phyloP scores from a whole-genome alignment of 805 yeast species.

The Candida hispaniensis region DNA sequence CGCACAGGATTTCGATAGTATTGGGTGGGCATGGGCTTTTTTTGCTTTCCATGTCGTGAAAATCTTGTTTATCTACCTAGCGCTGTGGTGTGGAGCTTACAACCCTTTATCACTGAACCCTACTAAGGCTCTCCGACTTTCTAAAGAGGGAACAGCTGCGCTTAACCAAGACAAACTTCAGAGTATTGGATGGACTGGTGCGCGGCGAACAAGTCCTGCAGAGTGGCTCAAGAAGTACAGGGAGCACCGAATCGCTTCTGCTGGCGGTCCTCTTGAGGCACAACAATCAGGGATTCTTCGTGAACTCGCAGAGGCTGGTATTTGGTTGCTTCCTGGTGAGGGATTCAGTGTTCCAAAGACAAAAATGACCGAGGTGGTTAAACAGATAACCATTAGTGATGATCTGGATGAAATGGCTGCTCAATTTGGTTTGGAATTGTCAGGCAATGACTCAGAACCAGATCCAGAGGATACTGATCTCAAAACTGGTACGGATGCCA shows the following conservation, averaged over 20 bases:
- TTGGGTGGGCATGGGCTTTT: conserved; percentile 45
- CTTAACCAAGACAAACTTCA: conserved; percentile 35
- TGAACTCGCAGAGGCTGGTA: conserved; percentile 20
- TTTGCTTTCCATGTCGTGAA: conserved; percentile 66
- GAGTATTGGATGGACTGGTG: conserved; percentile 89
- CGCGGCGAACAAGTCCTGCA: conserved; percentile 57
- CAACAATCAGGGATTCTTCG: conserved; percentile 61
- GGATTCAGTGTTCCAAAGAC: conserved; percentile 4
- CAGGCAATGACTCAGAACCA: no score
- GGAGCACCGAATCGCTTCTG: conserved; percentile 47
- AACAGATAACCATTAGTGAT: conserved; percentile 5
- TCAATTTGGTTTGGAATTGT: conserved; percentile 8
- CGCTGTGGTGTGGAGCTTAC: conserved; percentile 58
- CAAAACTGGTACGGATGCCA: conserved; percentile 2
- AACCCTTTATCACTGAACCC: conserved; percentile 58
- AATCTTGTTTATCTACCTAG: conserved; percentile 41
- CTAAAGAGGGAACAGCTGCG: conserved; percentile 30
- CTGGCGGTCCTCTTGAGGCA: conserved; percentile 64
- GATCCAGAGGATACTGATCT: conserved; percentile 2
- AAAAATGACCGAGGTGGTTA: conserved; percentile 2
- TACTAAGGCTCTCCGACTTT: conserved; percentile 19
- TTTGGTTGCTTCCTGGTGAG: conserved; percentile 8
- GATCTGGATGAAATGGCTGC: conserved; percentile 15
- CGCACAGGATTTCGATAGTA: conserved; percentile 40
- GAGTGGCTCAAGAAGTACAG: conserved; percentile 65